These are phyloP conservation scores for Xylaria flabelliformis DNA, from an alignment of 495 filamentous ascomycete species.

Conservation along the genomic window DNA sequence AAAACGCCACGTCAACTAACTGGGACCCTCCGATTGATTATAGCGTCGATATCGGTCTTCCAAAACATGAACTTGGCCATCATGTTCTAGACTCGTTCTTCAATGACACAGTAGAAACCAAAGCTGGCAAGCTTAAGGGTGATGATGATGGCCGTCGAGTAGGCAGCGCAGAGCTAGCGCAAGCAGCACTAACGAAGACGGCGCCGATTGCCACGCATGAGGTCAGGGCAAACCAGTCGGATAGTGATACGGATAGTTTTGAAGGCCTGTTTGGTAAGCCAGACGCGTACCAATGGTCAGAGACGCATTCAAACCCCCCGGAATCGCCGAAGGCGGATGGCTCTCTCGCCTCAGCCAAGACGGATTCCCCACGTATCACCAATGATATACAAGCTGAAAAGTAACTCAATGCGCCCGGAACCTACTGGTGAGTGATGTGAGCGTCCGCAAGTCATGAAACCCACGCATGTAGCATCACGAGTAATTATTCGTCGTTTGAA, in stretches of 20 bases:
- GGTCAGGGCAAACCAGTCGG: not conserved
- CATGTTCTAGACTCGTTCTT: not conserved
- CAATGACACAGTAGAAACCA: not conserved
- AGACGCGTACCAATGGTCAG: not conserved
- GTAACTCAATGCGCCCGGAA: not conserved
- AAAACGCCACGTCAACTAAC: not conserved
- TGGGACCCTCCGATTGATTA: not conserved
- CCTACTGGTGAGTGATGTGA: not conserved
- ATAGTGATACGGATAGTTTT: not conserved
- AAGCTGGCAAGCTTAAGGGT: not conserved
- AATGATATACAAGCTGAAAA: not conserved
- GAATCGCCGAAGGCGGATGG: not conserved
- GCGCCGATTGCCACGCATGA: not conserved
- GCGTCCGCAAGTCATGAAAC: not conserved
- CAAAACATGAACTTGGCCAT: not conserved
- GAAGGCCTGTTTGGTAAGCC: not conserved
- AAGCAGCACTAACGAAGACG: not conserved
- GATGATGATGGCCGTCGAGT: not conserved
- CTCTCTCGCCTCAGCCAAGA: not conserved
- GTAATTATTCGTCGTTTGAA: not conserved
- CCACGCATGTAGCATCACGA: not conserved
- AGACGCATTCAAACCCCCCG: not conserved
- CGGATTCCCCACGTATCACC: not conserved
- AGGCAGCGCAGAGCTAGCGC: not conserved
- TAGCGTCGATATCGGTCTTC: not conserved